A percentile compares a stretch with the other conserved stretches of the same genome.
These are phyloP conservation scores for Curvularia sp. DNA, from an alignment of 2,329 filamentous ascomycete species.

Conservation along the genomic window DNA sequence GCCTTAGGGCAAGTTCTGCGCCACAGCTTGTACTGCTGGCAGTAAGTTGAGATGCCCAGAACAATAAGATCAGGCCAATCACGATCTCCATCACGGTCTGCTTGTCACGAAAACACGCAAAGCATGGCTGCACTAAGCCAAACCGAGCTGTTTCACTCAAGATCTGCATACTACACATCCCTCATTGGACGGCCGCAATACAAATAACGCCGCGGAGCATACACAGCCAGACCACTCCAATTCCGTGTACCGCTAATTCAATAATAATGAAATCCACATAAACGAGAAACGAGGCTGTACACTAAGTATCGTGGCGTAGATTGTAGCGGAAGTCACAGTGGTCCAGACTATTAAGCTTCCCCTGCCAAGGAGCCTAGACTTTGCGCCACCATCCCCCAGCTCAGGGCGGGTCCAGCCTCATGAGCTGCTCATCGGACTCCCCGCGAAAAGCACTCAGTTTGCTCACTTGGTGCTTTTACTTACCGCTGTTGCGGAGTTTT, in stretches of 20 bases:
- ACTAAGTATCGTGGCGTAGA: not conserved
- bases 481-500: not conserved
- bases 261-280: not conserved
- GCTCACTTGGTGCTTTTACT: not conserved
- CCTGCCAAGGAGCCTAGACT: conserved; percentile 1
- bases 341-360: not conserved
- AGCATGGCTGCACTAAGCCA: not conserved
- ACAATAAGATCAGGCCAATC: not conserved
- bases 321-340: not conserved
- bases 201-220: not conserved
- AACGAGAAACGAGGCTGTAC: not conserved
- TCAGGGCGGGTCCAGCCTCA: not conserved
- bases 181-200: not conserved
- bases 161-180: not conserved
- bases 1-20: not conserved
- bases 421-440: not conserved
- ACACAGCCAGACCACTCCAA: not conserved
- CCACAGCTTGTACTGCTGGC: not conserved
- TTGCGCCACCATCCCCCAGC: not conserved
- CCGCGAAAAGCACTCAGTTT: not conserved
- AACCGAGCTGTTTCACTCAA: not conserved
- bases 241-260: not conserved
- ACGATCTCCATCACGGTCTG: not conserved
- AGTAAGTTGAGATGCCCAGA: not conserved
- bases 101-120: not conserved